Evolutionary conservation across 1,284 basidiomycete species (phyloP).

Genomic region (Pisolithus thermaeus): DNA sequence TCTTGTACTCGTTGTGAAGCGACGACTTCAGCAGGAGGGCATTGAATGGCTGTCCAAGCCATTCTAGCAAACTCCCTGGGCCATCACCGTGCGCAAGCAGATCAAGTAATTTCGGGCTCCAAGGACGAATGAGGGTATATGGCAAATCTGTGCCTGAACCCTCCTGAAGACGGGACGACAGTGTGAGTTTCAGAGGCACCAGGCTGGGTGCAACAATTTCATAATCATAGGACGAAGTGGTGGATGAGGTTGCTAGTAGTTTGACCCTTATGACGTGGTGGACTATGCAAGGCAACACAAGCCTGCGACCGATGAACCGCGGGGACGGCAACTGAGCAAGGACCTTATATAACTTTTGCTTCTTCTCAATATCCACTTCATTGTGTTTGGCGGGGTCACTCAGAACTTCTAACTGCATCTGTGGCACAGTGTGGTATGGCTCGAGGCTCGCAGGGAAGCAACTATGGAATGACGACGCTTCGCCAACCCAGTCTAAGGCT

Average conservation of each 20-base stretch:
- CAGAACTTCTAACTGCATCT: not conserved
- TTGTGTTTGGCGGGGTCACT: not conserved
- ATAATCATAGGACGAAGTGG: not conserved
- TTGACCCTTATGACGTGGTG: not conserved
- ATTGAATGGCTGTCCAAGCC: too few relatives aligned
- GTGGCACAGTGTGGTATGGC: not conserved
- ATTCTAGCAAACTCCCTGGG: too few relatives aligned
- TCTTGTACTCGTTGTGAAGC: slow-evolving; percentile 1
- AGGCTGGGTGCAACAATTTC: not conserved
- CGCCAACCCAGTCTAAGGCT: not conserved
- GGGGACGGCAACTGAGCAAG: not conserved
- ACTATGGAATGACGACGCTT: not conserved
- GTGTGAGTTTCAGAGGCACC: not conserved
- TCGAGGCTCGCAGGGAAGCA: not conserved
- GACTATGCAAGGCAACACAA: not conserved
- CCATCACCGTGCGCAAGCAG: too few relatives aligned
- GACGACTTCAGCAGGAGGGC: too few relatives aligned
- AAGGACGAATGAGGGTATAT: not conserved
- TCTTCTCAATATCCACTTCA: not conserved
- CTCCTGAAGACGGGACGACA: not conserved
- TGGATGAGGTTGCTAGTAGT: not conserved
- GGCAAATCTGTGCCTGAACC: not conserved
- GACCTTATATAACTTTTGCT: not conserved
- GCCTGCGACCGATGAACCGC: not conserved
- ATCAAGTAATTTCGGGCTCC: not conserved